These are phyloP conservation scores for Aspergillus fischeri DNA, from an alignment of 2,329 filamentous ascomycete species.

Conservation along the genomic window DNA sequence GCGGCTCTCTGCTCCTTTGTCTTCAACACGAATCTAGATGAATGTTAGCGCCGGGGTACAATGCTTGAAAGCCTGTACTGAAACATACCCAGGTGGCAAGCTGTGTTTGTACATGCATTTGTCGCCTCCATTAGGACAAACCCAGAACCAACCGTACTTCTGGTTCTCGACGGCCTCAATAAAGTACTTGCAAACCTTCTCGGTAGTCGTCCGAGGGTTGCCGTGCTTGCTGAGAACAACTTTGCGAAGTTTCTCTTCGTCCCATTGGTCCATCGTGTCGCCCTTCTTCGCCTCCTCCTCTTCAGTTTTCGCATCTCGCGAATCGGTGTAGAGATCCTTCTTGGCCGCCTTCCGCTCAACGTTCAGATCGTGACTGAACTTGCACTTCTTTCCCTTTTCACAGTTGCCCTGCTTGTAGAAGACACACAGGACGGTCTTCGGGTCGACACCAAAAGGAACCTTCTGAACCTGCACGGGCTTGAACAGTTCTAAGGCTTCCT, in stretches of 20 bases:
- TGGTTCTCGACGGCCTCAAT: conserved; percentile 96
- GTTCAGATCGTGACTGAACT: conserved; percentile 88
- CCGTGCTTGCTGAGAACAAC: conserved; percentile 96
- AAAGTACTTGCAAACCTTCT: conserved; percentile 99
- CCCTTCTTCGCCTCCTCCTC: conserved; percentile 71
- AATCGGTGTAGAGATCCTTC: conserved; percentile 85
- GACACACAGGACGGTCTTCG: conserved; percentile 93
- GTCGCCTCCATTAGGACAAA: conserved; percentile 91
- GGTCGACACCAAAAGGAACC: conserved; percentile 94
- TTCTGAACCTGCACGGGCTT: conserved; percentile 96
- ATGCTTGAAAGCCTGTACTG: background rate
- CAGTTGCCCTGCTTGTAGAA: conserved; percentile 98
- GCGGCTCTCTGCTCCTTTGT: conserved; percentile 94
- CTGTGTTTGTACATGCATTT: conserved; percentile 99
- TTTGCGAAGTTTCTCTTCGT: conserved; percentile 87
- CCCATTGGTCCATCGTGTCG: conserved; percentile 95
- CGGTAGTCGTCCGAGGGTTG: conserved; percentile 89
- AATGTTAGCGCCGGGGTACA: conserved; percentile 11
- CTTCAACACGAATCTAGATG: conserved; percentile 80
- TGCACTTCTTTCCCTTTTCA: conserved; percentile 97
- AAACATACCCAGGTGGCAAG: conserved; percentile 81
- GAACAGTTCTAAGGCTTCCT: conserved; percentile 75
- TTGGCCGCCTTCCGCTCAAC: conserved; percentile 91
- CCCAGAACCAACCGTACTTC: conserved; percentile 99
- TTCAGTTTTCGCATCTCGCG: conserved; percentile 62